These are phyloP conservation scores for Geotrichum restrictum DNA, from an alignment of 1,139 yeast genomes.

Conservation along the genomic window DNA sequence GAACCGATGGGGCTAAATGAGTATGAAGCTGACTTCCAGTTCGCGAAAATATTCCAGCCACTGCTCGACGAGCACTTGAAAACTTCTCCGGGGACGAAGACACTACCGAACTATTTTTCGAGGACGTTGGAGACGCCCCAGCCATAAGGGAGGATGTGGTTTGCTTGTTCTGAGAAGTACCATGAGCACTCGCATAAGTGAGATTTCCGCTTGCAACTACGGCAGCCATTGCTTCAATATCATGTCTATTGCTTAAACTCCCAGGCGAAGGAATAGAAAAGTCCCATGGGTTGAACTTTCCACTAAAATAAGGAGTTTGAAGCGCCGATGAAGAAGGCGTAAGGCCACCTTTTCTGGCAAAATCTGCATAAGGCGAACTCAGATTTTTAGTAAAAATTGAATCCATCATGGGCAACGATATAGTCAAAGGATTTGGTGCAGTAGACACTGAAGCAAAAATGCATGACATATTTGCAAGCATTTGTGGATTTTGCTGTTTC, in stretches of 20 bases:
- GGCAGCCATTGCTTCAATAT: slow-evolving; percentile 6
- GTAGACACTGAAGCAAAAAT: slow-evolving; percentile 38
- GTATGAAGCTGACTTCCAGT: slow-evolving; percentile 16
- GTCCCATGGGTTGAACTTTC: slow-evolving; percentile 19
- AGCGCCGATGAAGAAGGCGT: slow-evolving; percentile 8
- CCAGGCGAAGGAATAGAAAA: slow-evolving; percentile 15
- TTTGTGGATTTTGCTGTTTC: slow-evolving; percentile 64
- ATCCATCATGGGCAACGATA: slow-evolving; percentile 6
- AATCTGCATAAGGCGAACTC: slow-evolving; percentile 6
- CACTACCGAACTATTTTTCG: slow-evolving; percentile 14
- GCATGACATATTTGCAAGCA: slow-evolving; percentile 87
- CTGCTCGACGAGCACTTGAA: slow-evolving; percentile 26
- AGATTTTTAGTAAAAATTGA: not conserved
- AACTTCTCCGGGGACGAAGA: slow-evolving; percentile 30
- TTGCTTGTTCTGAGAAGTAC: not conserved
- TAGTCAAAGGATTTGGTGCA: slow-evolving; percentile 8
- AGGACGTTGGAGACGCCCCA: slow-evolving; percentile 14
- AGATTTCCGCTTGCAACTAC: slow-evolving; percentile 6
- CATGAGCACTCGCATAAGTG: not conserved
- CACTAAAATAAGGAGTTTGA: slow-evolving; percentile 16
- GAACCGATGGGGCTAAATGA: not conserved
- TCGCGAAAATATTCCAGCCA: slow-evolving; percentile 33
- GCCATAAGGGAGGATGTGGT: not conserved
- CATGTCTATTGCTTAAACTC: slow-evolving; percentile 12
- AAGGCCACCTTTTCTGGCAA: slow-evolving; percentile 1